A percentile compares a stretch with the other conserved stretches of the same genome.
Evolutionary conservation across 2,329 filamentous ascomycete species (phyloP).

Genomic region (Cytospora schulzeri): DNA sequence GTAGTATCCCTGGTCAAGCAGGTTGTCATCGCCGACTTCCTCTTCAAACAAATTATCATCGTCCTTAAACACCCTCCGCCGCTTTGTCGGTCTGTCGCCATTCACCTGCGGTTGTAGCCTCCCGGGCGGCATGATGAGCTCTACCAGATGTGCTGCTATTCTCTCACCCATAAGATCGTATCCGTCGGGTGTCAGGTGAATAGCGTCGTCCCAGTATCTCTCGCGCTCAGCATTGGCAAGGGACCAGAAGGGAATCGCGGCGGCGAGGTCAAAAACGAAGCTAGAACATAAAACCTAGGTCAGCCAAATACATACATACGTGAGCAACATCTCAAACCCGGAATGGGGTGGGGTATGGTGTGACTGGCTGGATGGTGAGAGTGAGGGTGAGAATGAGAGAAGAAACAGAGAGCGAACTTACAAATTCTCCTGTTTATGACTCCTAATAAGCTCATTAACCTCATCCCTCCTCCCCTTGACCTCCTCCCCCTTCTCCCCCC

Average conservation of each 20-base stretch:
- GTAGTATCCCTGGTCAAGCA: slow-evolving; percentile 55
- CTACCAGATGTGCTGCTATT: slow-evolving; percentile 55
- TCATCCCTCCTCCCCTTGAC: slow-evolving; percentile 41
- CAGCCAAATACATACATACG: neutral
- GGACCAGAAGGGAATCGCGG: slow-evolving; percentile 55
- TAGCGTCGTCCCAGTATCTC: slow-evolving; percentile 61
- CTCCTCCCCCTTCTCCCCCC: slow-evolving; percentile 23
- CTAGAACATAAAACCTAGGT: slow-evolving; percentile 38
- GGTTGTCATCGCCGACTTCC: slow-evolving; percentile 49
- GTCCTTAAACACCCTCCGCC: slow-evolving; percentile 36
- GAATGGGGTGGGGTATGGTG: too few species aligned
- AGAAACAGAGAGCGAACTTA: slow-evolving; percentile 39
- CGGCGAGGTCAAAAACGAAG: slow-evolving; percentile 58
- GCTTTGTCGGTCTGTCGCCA: slow-evolving; percentile 30
- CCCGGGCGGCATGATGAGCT: slow-evolving; percentile 42
- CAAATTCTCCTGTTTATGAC: slow-evolving; percentile 51
- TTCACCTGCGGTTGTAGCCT: slow-evolving; percentile 39
- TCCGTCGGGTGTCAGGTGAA: slow-evolving; percentile 60
- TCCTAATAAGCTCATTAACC: slow-evolving; percentile 53
- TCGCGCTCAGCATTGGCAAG: slow-evolving; percentile 49
- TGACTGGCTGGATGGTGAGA: neutral
- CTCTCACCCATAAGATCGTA: slow-evolving; percentile 65
- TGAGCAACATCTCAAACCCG: too few species aligned
- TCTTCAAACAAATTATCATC: slow-evolving; percentile 51
- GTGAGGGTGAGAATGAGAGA: too few species aligned